A percentile compares a stretch with the other conserved stretches of the same genome.
phyloP scores from a whole-genome alignment of 768 basidiomycete species.

The Amanita rimosa region DNA sequence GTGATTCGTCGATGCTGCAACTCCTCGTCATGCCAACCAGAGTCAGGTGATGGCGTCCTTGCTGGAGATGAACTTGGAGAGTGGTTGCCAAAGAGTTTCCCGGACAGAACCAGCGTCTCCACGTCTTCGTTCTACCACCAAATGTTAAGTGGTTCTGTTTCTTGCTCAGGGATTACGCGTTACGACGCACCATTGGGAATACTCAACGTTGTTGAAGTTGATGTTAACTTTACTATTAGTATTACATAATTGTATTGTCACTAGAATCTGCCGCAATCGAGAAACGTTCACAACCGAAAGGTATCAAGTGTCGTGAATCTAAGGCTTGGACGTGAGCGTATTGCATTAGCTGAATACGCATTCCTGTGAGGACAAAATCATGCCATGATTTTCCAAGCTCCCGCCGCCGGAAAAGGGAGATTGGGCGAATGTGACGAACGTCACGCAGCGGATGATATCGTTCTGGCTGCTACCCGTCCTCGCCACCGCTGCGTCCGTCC shows the following conservation, averaged over 20 bases:
- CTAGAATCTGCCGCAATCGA: too few species aligned
- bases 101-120: conserved; percentile 15
- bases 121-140: conserved; percentile 14
- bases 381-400: too few species aligned
- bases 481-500: conserved; percentile 7
- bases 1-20: not conserved
- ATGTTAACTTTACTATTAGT: too few species aligned
- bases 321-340: too few species aligned
- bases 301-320: too few species aligned
- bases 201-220: too few species aligned
- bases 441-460: not conserved
- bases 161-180: not conserved
- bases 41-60: conserved; percentile 3
- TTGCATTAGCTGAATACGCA: too few species aligned
- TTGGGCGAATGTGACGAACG: not conserved
- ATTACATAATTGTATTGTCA: too few species aligned
- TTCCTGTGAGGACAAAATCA: too few species aligned
- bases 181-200: conserved; percentile 2
- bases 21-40: conserved; percentile 7
- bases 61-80: not conserved
- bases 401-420: too few species aligned
- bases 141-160: not conserved
- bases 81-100: conserved; percentile 3
- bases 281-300: too few species aligned
- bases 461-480: conserved; percentile 8